These are phyloP conservation scores for Cladosporium velox DNA, from an alignment of 2,329 filamentous ascomycete species.

Conservation along the genomic window DNA sequence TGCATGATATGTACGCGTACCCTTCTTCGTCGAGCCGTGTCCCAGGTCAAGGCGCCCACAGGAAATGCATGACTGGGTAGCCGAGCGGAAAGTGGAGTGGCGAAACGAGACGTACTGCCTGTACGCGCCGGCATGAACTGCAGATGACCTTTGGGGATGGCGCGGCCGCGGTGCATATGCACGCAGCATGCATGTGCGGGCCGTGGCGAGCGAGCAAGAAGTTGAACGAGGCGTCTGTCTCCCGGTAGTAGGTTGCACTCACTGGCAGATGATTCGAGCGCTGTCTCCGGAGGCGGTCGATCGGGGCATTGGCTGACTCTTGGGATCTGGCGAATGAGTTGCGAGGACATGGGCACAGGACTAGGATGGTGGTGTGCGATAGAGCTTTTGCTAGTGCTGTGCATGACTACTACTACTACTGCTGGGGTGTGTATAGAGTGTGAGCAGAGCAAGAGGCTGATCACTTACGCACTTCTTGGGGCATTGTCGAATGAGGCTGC, in stretches of 20 bases:
- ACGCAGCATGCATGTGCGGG: neutral
- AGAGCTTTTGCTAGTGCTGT: neutral
- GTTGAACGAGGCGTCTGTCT: neutral
- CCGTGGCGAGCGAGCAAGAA: neutral
- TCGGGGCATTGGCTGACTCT: conserved; percentile 5
- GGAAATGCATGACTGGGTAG: neutral
- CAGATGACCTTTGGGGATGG: conserved; percentile 9
- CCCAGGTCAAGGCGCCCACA: neutral
- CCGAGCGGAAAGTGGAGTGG: conserved; percentile 4
- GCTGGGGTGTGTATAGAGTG: neutral
- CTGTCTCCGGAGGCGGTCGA: neutral
- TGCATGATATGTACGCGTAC: neutral
- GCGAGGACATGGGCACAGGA: neutral
- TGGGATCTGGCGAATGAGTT: neutral
- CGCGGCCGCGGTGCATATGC: neutral
- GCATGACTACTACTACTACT: neutral
- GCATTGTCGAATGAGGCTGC: neutral
- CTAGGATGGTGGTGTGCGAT: neutral
- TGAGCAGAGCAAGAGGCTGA: neutral
- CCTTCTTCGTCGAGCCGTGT: neutral
- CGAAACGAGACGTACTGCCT: neutral
- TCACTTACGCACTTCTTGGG: neutral
- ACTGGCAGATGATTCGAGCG: neutral
- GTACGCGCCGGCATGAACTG: conserved; percentile 14
- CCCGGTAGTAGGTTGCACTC: neutral